Base-by-base conservation (phyloP, 495 filamentous ascomycete species). In the Penicillium ucsense region DNA sequence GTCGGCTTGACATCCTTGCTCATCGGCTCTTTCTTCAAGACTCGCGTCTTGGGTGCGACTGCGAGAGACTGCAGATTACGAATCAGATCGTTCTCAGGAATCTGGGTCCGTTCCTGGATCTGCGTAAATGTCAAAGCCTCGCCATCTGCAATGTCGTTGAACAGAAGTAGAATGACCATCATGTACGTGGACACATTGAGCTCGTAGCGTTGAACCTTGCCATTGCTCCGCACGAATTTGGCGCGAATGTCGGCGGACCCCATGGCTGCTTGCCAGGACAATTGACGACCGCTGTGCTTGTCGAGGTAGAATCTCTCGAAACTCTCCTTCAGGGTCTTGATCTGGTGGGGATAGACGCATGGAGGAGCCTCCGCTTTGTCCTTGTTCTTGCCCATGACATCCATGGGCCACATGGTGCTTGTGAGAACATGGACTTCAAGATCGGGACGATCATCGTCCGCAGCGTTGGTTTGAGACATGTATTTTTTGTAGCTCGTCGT, bases 331-430 rank as follows among this genome's bases (percentile, higher is more conserved):
- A 95, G 69, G 1, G 67, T 71, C 46, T 90, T 82, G 49, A 99
- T 79, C 41, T 84, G 80, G 1, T 75, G 66, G 2, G 92, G 94
- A 59, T 83, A 94, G 41, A 78, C 77, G 63, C 82, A 84, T 4
- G 73, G 60, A 7, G 74, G 62, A 28, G 70, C 62, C 28, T 68
- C 68, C 3, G 72, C 65, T 1, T 78, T 81, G 28, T 81, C 77
- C 39, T 66, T 68, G n/a, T 55, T 71, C 66, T 63, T 70, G 8
- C 81, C 79, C 83, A 95, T 90, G 33, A 84, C 72, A 46, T 94
- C 89, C 55, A 88, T 77, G 3, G 92, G 92, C 92, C 92, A 99
- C 61, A 88, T 89, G 44, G 91, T 96, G 51, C 79, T 87, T 4
- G 92, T 97, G 35, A 99, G 75, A 37, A 97, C 81, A 48, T 82